A percentile compares a stretch with the other conserved stretches of the same genome.
Conservation (phyloP, 2,329 filamentous ascomycete genomes). For the Blastomyces silverae region DNA sequence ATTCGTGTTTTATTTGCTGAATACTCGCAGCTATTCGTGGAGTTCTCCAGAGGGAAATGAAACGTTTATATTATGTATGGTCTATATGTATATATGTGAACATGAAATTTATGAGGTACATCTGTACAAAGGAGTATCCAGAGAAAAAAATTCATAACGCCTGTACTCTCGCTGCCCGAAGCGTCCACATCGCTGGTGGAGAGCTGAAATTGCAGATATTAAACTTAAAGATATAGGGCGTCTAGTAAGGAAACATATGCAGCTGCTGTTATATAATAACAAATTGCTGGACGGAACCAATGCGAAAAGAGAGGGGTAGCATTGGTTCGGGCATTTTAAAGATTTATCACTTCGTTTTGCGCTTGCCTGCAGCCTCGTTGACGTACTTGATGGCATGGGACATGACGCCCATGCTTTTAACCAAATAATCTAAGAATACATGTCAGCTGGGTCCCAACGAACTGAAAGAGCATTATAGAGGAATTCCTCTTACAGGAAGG, state of each 20-base stretch:
- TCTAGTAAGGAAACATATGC: not conserved
- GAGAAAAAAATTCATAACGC: not conserved
- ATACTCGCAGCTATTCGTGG: not conserved
- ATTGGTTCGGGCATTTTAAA: not conserved
- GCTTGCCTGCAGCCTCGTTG: slow-evolving; percentile 21
- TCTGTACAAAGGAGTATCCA: not conserved
- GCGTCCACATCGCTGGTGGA: not conserved
- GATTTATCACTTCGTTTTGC: slow-evolving; percentile 27
- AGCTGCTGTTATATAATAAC: not conserved
- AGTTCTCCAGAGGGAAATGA: not conserved
- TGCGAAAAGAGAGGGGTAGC: not conserved
- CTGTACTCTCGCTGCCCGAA: not conserved
- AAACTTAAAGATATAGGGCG: not conserved
- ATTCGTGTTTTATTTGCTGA: not conserved
- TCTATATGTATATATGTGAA: not conserved
- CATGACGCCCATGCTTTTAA: slow-evolving; percentile 29
- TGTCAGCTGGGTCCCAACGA: not conserved
- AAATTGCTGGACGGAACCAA: not conserved
- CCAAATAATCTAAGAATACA: slow-evolving; percentile 29
- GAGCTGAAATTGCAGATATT: not conserved
- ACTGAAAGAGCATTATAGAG: not conserved
- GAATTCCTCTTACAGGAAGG: slow-evolving; percentile 45
- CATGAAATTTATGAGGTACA: not conserved
- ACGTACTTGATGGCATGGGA: slow-evolving; percentile 28
- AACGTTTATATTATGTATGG: not conserved